Conservation (phyloP, 345 rosid species). For the Populus euphratica region DNA sequence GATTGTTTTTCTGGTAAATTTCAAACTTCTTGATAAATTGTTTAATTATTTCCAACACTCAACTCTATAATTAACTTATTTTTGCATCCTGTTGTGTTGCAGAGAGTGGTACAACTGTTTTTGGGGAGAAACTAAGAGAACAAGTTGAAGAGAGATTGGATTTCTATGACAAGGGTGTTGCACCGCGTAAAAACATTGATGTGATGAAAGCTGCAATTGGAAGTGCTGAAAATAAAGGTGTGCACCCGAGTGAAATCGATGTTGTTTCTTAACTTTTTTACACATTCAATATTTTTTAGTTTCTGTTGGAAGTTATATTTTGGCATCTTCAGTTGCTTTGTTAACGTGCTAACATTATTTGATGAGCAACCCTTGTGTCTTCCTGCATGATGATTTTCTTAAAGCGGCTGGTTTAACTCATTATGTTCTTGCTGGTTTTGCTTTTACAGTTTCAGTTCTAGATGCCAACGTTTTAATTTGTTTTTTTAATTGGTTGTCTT, state of each 20-base stretch:
- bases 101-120: conserved; percentile 57
- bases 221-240: conserved; percentile 52
- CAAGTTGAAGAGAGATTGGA: conserved; percentile 93
- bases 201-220: conserved; percentile 83
- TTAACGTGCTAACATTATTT: background rate
- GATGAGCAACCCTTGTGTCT: background rate
- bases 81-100: conserved; percentile 8
- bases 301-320: background rate
- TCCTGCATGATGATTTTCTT: background rate
- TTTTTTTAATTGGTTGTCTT: background rate
- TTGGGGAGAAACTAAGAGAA: conserved; percentile 88
- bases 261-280: background rate
- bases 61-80: background rate
- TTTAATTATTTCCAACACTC: background rate
- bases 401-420: background rate
- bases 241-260: background rate
- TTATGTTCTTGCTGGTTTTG: background rate
- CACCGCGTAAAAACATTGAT: conserved; percentile 92
- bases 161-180: conserved; percentile 91
- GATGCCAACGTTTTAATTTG: background rate
- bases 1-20: conserved; percentile 84
- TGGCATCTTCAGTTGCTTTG: background rate
- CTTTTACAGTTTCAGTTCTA: background rate
- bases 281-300: background rate
- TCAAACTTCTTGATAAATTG: background rate